Conservation (phyloP, 495 filamentous ascomycete genomes). For the Schizothecium vesticola region DNA sequence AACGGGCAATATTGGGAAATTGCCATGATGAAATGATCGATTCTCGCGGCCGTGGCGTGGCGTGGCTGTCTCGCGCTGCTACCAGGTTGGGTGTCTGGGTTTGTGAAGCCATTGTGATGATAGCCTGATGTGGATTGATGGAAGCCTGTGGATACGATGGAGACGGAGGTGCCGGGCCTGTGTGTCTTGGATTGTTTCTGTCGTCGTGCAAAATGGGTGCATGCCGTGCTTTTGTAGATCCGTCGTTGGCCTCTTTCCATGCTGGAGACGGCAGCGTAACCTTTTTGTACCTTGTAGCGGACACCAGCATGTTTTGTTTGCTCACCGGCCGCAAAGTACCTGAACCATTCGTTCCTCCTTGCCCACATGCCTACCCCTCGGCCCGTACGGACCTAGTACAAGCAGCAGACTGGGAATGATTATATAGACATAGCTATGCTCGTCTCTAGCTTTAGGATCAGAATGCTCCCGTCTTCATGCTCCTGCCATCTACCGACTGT, state of each 20-base stretch:
- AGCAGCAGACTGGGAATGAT: background rate
- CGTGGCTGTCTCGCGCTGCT: background rate
- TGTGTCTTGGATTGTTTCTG: background rate
- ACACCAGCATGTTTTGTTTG: background rate
- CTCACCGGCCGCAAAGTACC: background rate
- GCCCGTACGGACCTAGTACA: no score
- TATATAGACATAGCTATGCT: background rate
- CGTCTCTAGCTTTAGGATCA: background rate
- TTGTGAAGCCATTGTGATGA: background rate
- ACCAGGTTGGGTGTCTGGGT: background rate
- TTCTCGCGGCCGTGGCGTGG: background rate
- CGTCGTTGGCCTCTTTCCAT: background rate
- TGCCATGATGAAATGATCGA: background rate
- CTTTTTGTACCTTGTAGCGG: background rate
- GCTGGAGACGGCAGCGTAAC: background rate
- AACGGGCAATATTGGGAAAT: background rate
- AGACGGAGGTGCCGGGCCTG: background rate
- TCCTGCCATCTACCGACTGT: background rate
- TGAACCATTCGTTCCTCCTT: background rate
- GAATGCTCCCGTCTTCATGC: background rate
- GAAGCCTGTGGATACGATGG: no score
- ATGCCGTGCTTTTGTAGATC: background rate
- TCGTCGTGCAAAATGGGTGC: background rate
- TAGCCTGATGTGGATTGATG: background rate
- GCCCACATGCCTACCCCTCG: no score